These are phyloP conservation scores for Petunia secreta DNA, from an alignment of 257 asterid species.

Conservation along the genomic window DNA sequence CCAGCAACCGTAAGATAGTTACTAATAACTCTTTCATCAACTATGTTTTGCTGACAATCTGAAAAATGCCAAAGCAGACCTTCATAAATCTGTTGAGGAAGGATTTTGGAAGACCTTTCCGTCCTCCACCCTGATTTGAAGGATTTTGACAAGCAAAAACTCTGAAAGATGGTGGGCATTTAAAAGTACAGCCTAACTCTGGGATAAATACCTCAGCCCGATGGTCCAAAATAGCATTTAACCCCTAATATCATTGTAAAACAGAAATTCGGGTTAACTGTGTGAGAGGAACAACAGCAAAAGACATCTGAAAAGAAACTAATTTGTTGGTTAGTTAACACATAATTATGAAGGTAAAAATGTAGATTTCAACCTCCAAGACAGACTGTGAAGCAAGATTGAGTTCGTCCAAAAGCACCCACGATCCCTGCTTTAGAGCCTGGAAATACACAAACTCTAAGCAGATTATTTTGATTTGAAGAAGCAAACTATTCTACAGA, in stretches of 20 bases:
- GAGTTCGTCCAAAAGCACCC: constrained; percentile 97
- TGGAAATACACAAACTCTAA: constrained; percentile 37
- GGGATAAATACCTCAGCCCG: constrained; percentile 99
- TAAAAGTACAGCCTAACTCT: constrained; percentile 78
- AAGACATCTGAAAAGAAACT: constrained; percentile 3
- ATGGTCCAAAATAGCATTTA: constrained; percentile 94
- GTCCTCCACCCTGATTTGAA: constrained; percentile 93
- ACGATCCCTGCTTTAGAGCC: constrained; percentile 93
- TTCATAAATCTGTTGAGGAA: constrained; percentile 95
- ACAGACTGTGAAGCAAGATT: constrained; percentile 99
- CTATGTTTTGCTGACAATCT: neutral
- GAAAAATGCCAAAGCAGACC: constrained; percentile 46
- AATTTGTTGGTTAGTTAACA: neutral
- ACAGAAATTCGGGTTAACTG: neutral
- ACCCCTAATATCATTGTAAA: constrained; percentile 54
- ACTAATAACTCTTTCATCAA: constrained; percentile 4
- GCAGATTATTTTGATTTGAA: constrained; percentile 15
- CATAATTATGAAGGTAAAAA: neutral
- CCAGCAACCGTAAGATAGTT: constrained; percentile 2
- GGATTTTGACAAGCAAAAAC: constrained; percentile 99
- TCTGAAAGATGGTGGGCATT: constrained; percentile 86
- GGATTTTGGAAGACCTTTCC: constrained; percentile 97
- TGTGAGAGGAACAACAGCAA: neutral
- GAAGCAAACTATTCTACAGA: neutral
- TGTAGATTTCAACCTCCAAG: constrained; percentile 66